A percentile compares a stretch with the other conserved stretches of the same genome.
Conservation (phyloP, 208 protist species). For the Crithidia thermophila region DNA sequence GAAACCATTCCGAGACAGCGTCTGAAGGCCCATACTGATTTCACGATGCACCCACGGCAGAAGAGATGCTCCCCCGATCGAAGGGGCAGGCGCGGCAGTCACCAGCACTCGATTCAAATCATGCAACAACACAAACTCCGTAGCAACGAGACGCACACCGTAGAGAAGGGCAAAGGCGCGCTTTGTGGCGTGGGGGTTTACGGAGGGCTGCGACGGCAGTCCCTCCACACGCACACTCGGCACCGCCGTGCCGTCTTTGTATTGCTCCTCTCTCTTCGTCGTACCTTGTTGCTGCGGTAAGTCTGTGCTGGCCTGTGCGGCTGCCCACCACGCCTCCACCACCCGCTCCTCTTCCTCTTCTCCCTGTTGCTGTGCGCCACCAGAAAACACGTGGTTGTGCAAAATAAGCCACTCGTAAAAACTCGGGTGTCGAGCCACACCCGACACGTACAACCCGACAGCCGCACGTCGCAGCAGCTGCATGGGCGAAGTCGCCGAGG, state of each 20-base stretch:
- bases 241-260: not conserved
- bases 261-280: too few relatives aligned
- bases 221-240: constrained; percentile 15
- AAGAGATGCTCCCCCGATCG: not conserved
- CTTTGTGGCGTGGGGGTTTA: not conserved
- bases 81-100: not conserved
- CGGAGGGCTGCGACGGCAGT: not conserved
- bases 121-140: constrained; percentile 16
- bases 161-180: constrained; percentile 12
- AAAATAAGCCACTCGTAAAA: constrained; percentile 39
- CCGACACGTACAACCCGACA: constrained; percentile 5
- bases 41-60: constrained; percentile 5
- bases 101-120: constrained; percentile 12
- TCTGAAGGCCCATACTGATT: constrained; percentile 26
- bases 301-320: not conserved
- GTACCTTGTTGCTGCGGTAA: too few relatives aligned
- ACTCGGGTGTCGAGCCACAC: constrained; percentile 7
- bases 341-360: constrained; percentile 6
- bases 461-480: constrained; percentile 20
- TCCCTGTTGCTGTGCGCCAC: not conserved
- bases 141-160: constrained; percentile 18
- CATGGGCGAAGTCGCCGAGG: too few relatives aligned
- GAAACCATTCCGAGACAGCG: constrained; percentile 21
- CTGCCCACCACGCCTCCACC: constrained; percentile 25
- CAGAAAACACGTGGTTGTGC: constrained; percentile 2